These are phyloP conservation scores for Aspergillus homomorphus DNA, from an alignment of 495 filamentous ascomycete species.

Conservation along the genomic window DNA sequence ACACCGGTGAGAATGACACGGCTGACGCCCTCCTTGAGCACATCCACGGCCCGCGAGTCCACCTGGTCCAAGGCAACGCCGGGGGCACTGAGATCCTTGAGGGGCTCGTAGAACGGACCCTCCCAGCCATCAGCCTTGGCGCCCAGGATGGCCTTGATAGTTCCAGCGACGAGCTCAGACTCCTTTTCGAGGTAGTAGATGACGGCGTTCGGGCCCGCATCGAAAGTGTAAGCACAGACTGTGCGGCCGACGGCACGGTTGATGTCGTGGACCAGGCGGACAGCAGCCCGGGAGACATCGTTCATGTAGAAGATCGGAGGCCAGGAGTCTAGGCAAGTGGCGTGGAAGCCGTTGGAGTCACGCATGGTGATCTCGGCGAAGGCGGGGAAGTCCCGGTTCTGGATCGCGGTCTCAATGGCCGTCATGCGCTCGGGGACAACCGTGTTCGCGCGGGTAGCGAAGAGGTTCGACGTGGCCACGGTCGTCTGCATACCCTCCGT, in stretches of 20 bases:
- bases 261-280: slow-evolving; percentile 82
- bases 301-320: slow-evolving; percentile 99
- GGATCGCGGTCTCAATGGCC: slow-evolving; percentile 81
- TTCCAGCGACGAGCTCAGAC: slow-evolving; percentile 64
- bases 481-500: slow-evolving; percentile 97
- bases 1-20: slow-evolving; percentile 88
- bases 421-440: slow-evolving; percentile 83
- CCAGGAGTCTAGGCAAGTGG: slow-evolving; percentile 88
- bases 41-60: slow-evolving; percentile 53
- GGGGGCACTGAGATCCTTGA: slow-evolving; percentile 46
- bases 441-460: slow-evolving; percentile 62
- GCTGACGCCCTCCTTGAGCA: slow-evolving; percentile 74
- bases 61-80: slow-evolving; percentile 49
- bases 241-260: slow-evolving; percentile 69
- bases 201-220: slow-evolving; percentile 95
- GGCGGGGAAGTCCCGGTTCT: slow-evolving; percentile 70
- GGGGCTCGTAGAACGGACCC: slow-evolving; percentile 42
- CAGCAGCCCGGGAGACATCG: slow-evolving; percentile 79
- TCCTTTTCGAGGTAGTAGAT: slow-evolving; percentile 88
- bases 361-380: slow-evolving; percentile 92
- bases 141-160: slow-evolving; percentile 55
- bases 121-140: slow-evolving; percentile 61
- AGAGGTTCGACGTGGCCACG: slow-evolving; percentile 79
- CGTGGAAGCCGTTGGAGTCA: slow-evolving; percentile 95
- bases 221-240: slow-evolving; percentile 93